Percentiles rank a stretch among this genome's conserved stretches.
These are phyloP conservation scores for Haplographium delicatum DNA, from an alignment of 495 filamentous ascomycete genomes.

Conservation along the genomic window DNA sequence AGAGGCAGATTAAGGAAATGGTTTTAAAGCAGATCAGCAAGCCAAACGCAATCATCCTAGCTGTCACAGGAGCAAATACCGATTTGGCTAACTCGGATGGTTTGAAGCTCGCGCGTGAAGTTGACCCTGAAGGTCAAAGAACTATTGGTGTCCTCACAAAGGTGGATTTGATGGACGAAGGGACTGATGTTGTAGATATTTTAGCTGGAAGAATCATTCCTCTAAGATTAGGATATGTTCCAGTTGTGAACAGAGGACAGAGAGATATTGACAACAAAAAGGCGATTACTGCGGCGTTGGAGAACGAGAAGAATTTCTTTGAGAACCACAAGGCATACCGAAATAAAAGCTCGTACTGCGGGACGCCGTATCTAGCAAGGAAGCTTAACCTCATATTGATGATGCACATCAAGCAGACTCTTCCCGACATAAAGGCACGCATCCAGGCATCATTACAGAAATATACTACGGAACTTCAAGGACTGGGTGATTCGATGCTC, in stretches of 20 bases:
- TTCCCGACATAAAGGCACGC: slow-evolving; percentile 95
- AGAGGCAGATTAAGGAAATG: slow-evolving; percentile 96
- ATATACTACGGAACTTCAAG: slow-evolving; percentile 73
- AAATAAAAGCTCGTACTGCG: slow-evolving; percentile 98
- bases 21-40: slow-evolving; percentile 98
- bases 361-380: slow-evolving; percentile 91
- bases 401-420: slow-evolving; percentile 99
- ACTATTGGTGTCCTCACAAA: slow-evolving; percentile 99
- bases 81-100: slow-evolving; percentile 99
- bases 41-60: slow-evolving; percentile 95
- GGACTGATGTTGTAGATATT: slow-evolving; percentile 99
- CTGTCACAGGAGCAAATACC: slow-evolving; percentile 92
- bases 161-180: slow-evolving; percentile 99
- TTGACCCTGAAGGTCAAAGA: slow-evolving; percentile 95
- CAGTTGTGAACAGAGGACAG: slow-evolving; percentile 98
- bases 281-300: slow-evolving; percentile 85
- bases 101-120: slow-evolving; percentile 91
- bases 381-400: slow-evolving; percentile 98
- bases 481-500: slow-evolving; percentile 90
- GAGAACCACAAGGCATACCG: slow-evolving; percentile 98
- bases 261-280: slow-evolving; percentile 97
- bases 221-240: slow-evolving; percentile 91
- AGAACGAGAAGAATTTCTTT: slow-evolving; percentile 95
- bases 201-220: slow-evolving; percentile 97
- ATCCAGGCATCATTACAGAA: slow-evolving; percentile 91